A percentile compares a stretch with the other conserved stretches of the same genome.
Evolutionary conservation across 2,329 filamentous ascomycete genomes (phyloP).

Genomic region (Penicillium sp.): DNA sequence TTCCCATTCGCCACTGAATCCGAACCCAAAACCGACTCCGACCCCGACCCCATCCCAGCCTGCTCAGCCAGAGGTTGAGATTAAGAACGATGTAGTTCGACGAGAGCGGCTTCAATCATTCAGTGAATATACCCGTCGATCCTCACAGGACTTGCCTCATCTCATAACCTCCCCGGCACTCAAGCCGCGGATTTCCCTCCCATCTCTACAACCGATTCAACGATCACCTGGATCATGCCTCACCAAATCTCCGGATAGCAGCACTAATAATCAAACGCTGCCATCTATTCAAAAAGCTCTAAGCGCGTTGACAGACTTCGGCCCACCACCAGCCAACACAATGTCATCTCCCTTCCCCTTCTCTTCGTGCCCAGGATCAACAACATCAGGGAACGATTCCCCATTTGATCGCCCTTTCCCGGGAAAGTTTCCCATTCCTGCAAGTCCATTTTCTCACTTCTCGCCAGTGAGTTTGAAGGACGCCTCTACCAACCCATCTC

Average conservation of each 20-base stretch:
- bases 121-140: conserved; percentile 7
- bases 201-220: conserved; percentile 43
- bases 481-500: conserved; percentile 37
- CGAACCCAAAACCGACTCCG: background rate
- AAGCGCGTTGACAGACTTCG: conserved; percentile 32
- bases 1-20: background rate
- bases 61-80: background rate
- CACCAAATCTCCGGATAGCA: conserved; percentile 34
- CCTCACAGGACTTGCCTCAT: conserved; percentile 7
- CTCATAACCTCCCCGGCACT: conserved; percentile 32
- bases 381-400: conserved; percentile 28
- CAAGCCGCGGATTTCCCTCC: conserved; percentile 36
- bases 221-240: conserved; percentile 36
- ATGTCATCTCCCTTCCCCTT: conserved; percentile 26
- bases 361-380: conserved; percentile 29
- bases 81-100: background rate
- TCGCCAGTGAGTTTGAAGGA: conserved; percentile 42
- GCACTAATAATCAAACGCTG: conserved; percentile 33
- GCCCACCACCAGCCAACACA: conserved; percentile 21
- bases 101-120: conserved; percentile 8
- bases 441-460: conserved; percentile 38
- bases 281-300: conserved; percentile 44
- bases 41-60: background rate
- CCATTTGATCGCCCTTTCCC: conserved; percentile 34
- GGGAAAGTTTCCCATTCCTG: conserved; percentile 32